phyloP scores from a whole-genome alignment of 805 yeast species.

The Kodamaea jinghongensis region DNA sequence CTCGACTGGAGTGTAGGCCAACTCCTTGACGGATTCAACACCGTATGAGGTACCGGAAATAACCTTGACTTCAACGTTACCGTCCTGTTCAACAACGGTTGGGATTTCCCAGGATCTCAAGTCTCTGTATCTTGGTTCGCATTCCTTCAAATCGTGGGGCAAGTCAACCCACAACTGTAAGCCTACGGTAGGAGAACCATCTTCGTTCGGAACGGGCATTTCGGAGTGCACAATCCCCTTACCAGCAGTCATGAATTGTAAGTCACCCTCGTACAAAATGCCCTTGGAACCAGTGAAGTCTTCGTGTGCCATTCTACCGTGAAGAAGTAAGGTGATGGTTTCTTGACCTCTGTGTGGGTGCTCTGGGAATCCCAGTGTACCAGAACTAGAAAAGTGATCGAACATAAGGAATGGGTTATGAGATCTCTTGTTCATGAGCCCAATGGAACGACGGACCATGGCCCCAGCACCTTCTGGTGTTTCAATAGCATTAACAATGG shows the following conservation, averaged over 20 bases:
- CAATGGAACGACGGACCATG: conserved; percentile 75
- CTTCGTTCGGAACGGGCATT: conserved; percentile 63
- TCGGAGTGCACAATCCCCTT: conserved; percentile 83
- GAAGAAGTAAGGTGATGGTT: conserved; percentile 63
- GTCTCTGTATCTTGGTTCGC: conserved; percentile 77
- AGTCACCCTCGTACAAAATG: conserved; percentile 72
- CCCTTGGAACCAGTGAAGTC: conserved; percentile 89
- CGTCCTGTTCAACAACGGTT: conserved; percentile 58
- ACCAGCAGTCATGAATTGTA: conserved; percentile 95
- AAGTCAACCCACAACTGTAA: conserved; percentile 88
- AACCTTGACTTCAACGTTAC: conserved; percentile 61
- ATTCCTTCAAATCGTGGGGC: conserved; percentile 60
- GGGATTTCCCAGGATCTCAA: conserved; percentile 71
- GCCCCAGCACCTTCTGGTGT: conserved; percentile 91
- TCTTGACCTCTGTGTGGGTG: conserved; percentile 85
- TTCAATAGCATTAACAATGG: conserved; percentile 51
- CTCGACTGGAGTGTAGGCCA: conserved; percentile 80
- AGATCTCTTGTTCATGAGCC: conserved; percentile 62
- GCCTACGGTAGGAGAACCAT: conserved; percentile 53
- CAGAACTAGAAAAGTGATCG: conserved; percentile 69
- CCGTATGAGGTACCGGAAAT: conserved; percentile 78
- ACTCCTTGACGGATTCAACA: conserved; percentile 65
- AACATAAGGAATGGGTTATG: conserved; percentile 80
- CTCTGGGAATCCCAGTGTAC: conserved; percentile 76
- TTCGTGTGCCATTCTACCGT: conserved; percentile 74